Percentiles rank a stretch among this genome's conserved stretches.
phyloP scores from a whole-genome alignment of 768 basidiomycete species.

The Termitomyces sp. region DNA sequence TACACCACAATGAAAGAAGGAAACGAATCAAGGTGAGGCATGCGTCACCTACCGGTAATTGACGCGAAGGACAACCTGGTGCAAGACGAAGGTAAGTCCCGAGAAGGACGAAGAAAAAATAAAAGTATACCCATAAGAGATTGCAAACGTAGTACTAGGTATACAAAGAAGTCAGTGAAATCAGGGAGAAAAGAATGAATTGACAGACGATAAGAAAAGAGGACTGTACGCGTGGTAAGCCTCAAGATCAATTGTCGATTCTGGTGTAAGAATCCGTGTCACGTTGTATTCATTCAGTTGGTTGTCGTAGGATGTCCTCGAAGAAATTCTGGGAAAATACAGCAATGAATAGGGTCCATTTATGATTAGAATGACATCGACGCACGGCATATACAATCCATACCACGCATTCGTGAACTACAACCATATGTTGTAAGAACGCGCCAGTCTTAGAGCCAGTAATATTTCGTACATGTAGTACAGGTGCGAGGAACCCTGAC shows the following conservation, averaged over 20 bases:
- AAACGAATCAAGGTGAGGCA: no score
- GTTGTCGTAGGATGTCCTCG: conserved; percentile 63
- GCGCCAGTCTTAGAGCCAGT: background rate
- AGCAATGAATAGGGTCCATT: background rate
- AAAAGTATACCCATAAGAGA: conserved; percentile 55
- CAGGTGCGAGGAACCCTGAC: conserved; percentile 53
- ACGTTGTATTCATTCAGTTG: conserved; percentile 56
- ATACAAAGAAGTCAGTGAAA: background rate
- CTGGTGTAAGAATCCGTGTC: conserved; percentile 46
- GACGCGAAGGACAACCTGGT: conserved; percentile 67
- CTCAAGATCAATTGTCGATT: conserved; percentile 49
- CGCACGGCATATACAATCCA: conserved; percentile 52
- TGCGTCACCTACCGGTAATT: conserved; percentile 42
- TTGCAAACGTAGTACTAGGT: conserved; percentile 60
- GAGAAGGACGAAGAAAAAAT: background rate
- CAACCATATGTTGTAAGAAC: background rate
- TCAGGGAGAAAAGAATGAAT: background rate
- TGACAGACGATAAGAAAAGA: conserved; percentile 45
- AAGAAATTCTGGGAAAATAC: conserved; percentile 43
- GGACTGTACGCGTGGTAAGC: conserved; percentile 59
- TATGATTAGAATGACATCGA: conserved; percentile 2
- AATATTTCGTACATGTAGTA: conserved; percentile 43
- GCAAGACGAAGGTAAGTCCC: background rate
- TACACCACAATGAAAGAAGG: background rate
- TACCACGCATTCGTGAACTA: conserved; percentile 65